Evolutionary conservation across 768 basidiomycete species (phyloP), one percentile per base, ranked within the genome.

Genomic region (Mycena capillaripes): DNA sequence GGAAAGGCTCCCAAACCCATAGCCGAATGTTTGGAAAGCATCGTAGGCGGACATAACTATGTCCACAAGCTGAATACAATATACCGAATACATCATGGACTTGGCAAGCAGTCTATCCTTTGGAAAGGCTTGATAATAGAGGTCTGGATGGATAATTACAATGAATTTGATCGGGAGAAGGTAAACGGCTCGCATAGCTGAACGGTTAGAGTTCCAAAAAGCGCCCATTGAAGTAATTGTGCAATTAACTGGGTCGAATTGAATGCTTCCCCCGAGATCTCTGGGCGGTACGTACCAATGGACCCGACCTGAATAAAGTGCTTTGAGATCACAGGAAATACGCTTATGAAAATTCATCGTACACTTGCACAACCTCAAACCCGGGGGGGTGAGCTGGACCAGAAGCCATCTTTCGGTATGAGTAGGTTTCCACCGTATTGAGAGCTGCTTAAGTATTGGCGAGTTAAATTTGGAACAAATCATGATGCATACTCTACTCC

Each of bases 81-180:
- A 53, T 53, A 53, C 29, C 12, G 52, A 29, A 53, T 53, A 53
- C 29, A 53, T 8, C 14, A 53, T 12, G 52, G 7, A 53, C 27
- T 53, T 53, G 29, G 52, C 17, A 19, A 53, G 29, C 29, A 27
- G 29, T 30, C 52, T 27, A 30, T 53, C 52, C 1, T 53, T 53
- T 30, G 52, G 52, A 30, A 53, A 53, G 52, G 52, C 52, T 30
- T 53, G 52, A 53, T 53, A 53, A 53, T 53, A 53, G 2, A 53
- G 52, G 52, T 53, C 52, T 53, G 29, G 11, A 48, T 48, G 46
- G n/a, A 48, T 48, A 23, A 48, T 48, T 48, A 48, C 23, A n/a
- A n/a, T 48, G 46, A 23, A 23, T 25, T 48, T 48, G n/a, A 23
- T 48, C 46, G n/a, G 46, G 46, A 48, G n/a, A 48, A 48, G 46